These are phyloP conservation scores for Starmerella geochares DNA, from an alignment of 805 yeast species.

Conservation along the genomic window DNA sequence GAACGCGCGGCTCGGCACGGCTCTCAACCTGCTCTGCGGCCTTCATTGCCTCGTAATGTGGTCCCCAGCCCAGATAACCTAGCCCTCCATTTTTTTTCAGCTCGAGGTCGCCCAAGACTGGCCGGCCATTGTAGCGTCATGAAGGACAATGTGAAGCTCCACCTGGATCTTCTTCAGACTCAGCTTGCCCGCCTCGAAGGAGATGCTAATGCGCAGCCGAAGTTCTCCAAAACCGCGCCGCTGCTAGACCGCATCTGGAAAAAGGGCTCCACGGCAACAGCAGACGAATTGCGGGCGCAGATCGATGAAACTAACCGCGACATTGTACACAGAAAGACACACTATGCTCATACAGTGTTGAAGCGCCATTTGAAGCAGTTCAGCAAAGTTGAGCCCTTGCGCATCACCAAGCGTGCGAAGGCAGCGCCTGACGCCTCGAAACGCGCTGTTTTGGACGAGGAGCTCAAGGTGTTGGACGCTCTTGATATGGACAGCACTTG, in stretches of 20 bases:
- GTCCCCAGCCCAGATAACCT: not conserved
- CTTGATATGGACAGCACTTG: constrained; percentile 18
- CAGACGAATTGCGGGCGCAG: constrained; percentile 20
- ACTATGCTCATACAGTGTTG: constrained; percentile 26
- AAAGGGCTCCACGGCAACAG: constrained; percentile 11
- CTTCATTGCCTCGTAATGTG: not conserved
- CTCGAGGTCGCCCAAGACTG: not conserved
- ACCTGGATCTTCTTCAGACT: constrained; percentile 33
- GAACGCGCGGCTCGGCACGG: no score
- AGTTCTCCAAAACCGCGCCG: constrained; percentile 28
- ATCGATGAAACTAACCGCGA: constrained; percentile 24
- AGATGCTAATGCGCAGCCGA: not conserved
- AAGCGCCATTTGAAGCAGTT: constrained; percentile 30
- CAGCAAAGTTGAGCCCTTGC: constrained; percentile 29
- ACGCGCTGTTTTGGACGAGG: constrained; percentile 14
- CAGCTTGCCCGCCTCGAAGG: constrained; percentile 25
- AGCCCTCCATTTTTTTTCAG: not conserved
- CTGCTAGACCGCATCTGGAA: constrained; percentile 21
- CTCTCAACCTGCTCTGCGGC: no score
- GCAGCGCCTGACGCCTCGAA: constrained; percentile 7
- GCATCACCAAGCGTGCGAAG: constrained; percentile 28
- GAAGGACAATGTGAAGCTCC: constrained; percentile 32
- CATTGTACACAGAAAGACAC: constrained; percentile 29
- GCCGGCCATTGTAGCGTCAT: constrained; percentile 6
- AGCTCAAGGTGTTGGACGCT: constrained; percentile 14